Percentiles rank a stretch among this genome's conserved stretches.
These are phyloP conservation scores for Chrysanthemum lavandulifolium DNA, from an alignment of 129 eudicot genomes.

Conservation along the genomic window DNA sequence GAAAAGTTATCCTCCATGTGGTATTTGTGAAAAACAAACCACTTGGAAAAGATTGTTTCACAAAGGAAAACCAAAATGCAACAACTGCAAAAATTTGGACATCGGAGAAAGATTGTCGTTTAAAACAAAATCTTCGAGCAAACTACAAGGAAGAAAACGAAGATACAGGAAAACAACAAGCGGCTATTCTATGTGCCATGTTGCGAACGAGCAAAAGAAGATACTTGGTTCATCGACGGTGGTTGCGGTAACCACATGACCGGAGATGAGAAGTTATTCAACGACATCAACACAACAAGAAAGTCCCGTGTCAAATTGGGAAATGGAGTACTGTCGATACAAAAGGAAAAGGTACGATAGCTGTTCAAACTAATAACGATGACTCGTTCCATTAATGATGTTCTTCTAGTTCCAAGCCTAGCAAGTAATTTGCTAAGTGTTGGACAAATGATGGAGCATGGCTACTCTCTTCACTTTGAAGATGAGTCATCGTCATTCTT, in stretches of 20 bases:
- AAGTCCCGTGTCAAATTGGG: no score
- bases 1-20: no score
- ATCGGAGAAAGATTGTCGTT: neutral
- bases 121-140: neutral
- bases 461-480: no score
- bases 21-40: neutral
- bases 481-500: no score
- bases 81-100: slow-evolving; percentile 1
- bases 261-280: neutral
- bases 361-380: no score
- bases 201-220: neutral
- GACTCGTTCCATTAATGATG: no score
- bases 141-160: neutral
- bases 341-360: no score
- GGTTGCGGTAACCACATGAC: neutral
- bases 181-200: neutral
- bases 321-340: no score
- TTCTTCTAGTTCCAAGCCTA: no score
- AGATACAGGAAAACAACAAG: neutral
- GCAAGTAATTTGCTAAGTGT: no score
- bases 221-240: neutral
- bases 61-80: neutral
- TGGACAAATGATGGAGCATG: no score
- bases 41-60: neutral
- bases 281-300: no score